phyloP scores from a whole-genome alignment of 441 rosid species.

The Erysimum cheiri region DNA sequence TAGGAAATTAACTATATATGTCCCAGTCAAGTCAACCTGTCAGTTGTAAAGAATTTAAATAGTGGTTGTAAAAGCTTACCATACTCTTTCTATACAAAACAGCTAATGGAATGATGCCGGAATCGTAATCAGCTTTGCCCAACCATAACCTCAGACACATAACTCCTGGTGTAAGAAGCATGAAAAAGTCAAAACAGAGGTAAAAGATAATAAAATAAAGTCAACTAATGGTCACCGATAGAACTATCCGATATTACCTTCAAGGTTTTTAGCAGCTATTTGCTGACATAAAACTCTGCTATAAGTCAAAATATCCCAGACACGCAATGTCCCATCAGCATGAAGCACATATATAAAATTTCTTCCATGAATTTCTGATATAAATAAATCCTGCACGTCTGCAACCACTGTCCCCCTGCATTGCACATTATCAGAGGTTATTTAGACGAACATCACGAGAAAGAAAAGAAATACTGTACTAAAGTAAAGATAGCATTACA shows the following conservation, averaged over 20 bases:
- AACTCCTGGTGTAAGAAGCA: constrained; percentile 59
- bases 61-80: constrained; percentile 56
- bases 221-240: constrained; percentile 1
- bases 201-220: constrained; percentile 19
- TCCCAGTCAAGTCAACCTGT: constrained; percentile 22
- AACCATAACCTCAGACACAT: constrained; percentile 68
- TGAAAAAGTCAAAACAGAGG: constrained; percentile 25
- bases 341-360: constrained; percentile 69
- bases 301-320: constrained; percentile 71
- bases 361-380: constrained; percentile 59
- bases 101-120: constrained; percentile 68
- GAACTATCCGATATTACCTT: constrained; percentile 58
- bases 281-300: constrained; percentile 67
- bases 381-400: constrained; percentile 69
- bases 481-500: background rate
- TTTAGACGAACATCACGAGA: background rate
- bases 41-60: constrained; percentile 9
- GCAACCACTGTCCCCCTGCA: constrained; percentile 77
- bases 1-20: constrained; percentile 33
- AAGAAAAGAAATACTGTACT: background rate
- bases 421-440: constrained; percentile 28
- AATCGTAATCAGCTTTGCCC: constrained; percentile 58
- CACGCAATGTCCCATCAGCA: constrained; percentile 69
- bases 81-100: constrained; percentile 54
- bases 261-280: constrained; percentile 55